Percentiles rank a stretch among this genome's conserved stretches.
Evolutionary conservation across 257 asterid species (phyloP).

Genomic region (Ocimum tenuiflorum): DNA sequence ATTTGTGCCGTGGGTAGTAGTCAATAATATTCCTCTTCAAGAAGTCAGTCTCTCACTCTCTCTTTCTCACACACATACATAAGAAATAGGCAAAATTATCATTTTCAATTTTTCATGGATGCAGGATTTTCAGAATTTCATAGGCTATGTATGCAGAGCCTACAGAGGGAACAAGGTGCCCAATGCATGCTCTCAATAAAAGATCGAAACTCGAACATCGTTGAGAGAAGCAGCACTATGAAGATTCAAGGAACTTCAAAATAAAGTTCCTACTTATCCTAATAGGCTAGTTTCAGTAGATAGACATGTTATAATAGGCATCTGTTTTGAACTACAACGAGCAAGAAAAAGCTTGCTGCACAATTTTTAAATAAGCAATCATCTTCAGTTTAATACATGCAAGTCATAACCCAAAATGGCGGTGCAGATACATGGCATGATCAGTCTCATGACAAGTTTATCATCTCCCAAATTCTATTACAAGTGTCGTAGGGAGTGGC

Average conservation of each 20-base stretch:
- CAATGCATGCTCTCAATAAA: conserved; percentile 35
- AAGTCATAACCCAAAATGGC: not conserved
- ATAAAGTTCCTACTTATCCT: not conserved
- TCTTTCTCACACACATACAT: not conserved
- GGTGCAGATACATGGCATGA: not conserved
- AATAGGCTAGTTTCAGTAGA: not conserved
- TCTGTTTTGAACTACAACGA: not conserved
- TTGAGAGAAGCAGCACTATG: conserved; percentile 5
- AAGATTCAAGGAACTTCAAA: not conserved
- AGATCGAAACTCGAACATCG: not conserved
- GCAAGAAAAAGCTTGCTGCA: not conserved
- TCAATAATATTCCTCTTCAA: conserved; percentile 62
- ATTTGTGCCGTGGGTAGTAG: conserved; percentile 90
- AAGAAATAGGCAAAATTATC: not conserved
- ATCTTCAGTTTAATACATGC: not conserved
- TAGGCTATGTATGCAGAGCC: conserved; percentile 57
- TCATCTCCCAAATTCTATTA: conserved; percentile 59
- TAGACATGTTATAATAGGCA: not conserved
- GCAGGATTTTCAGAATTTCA: conserved; percentile 67
- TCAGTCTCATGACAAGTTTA: conserved; percentile 21
- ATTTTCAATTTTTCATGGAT: conserved; percentile 1
- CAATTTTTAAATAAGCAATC: not conserved
- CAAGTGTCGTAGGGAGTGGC: conserved; percentile 39
- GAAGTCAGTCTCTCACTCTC: conserved; percentile 37
- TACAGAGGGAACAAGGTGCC: conserved; percentile 50